Evolutionary conservation across 106 monocot genomes (phyloP).

Genomic region (Dioscorea dumetorum): DNA sequence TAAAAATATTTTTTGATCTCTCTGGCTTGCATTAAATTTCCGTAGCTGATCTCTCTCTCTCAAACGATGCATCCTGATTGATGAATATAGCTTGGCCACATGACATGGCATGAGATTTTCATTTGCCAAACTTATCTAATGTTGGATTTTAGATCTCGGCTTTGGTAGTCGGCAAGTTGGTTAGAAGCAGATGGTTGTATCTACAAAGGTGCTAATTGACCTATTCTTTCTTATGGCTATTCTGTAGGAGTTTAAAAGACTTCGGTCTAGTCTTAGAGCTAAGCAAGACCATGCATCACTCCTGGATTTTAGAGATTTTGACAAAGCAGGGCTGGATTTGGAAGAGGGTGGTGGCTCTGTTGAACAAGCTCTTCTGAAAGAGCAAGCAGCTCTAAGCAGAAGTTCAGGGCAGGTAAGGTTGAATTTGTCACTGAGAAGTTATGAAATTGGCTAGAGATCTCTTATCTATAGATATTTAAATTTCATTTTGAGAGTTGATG

Average conservation of each 20-base stretch:
- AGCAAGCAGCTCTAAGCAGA: conserved; percentile 63
- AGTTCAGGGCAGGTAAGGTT: conserved; percentile 60
- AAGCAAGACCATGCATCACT: conserved; percentile 86
- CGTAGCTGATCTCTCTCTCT: neutral
- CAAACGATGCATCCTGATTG: neutral
- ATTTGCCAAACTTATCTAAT: too few species aligned
- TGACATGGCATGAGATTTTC: neutral
- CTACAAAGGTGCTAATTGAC: neutral
- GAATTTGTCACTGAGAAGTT: too few species aligned
- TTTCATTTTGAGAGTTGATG: too few species aligned
- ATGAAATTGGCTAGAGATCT: too few species aligned
- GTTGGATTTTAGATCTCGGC: too few species aligned
- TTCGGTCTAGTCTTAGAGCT: conserved; percentile 63
- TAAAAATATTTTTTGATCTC: conserved; percentile 7
- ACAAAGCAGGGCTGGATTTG: conserved; percentile 57
- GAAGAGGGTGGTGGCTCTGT: conserved; percentile 55
- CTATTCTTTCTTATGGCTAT: neutral
- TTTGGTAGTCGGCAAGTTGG: neutral
- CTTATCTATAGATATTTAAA: too few species aligned
- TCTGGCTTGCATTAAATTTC: too few species aligned
- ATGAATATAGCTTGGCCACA: neutral
- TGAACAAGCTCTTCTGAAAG: conserved; percentile 71
- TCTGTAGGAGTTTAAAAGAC: conserved; percentile 75
- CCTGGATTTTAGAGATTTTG: conserved; percentile 89
- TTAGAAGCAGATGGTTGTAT: neutral